A percentile compares a stretch with the other conserved stretches of the same genome.
phyloP scores from a whole-genome alignment of 2,329 filamentous ascomycete species.

The Bertia moriformis region DNA sequence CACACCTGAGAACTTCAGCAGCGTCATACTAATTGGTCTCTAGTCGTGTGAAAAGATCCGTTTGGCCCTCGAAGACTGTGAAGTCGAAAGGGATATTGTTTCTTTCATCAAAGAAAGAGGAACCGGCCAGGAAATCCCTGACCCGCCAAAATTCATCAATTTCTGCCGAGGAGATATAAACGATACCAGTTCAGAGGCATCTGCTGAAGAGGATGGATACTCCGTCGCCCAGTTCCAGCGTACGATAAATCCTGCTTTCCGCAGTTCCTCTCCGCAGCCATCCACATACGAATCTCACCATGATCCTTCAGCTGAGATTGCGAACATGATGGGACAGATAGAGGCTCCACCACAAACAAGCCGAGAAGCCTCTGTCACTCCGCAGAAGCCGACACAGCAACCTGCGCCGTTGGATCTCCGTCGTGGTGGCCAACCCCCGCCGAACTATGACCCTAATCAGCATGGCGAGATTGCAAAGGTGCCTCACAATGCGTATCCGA shows the following conservation, averaged over 20 bases:
- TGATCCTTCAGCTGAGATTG: conserved; percentile 64
- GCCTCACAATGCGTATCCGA: conserved; percentile 84
- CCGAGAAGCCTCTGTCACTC: background rate
- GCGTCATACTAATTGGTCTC: too few species aligned
- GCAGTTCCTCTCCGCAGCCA: conserved; percentile 89
- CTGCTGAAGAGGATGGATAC: conserved; percentile 69
- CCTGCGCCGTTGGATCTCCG: background rate
- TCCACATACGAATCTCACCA: conserved; percentile 87
- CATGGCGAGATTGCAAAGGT: conserved; percentile 31
- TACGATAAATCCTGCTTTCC: conserved; percentile 87
- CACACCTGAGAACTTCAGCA: too few species aligned
- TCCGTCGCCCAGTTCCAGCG: conserved; percentile 91
- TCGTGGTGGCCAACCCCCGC: background rate
- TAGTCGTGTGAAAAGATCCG: conserved; percentile 89
- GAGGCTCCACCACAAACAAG: background rate
- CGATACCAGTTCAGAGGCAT: conserved; percentile 68
- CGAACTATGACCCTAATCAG: background rate
- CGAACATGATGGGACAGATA: conserved; percentile 43
- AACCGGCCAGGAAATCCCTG: conserved; percentile 93
- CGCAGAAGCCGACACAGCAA: background rate
- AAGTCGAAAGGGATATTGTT: conserved; percentile 88
- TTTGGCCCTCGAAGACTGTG: conserved; percentile 81
- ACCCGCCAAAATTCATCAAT: conserved; percentile 95
- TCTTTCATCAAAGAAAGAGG: conserved; percentile 77
- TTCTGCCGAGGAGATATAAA: conserved; percentile 79